A percentile compares a stretch with the other conserved stretches of the same genome.
Evolutionary conservation across 345 rosid species (phyloP).

Genomic region (Brassica rapa): DNA sequence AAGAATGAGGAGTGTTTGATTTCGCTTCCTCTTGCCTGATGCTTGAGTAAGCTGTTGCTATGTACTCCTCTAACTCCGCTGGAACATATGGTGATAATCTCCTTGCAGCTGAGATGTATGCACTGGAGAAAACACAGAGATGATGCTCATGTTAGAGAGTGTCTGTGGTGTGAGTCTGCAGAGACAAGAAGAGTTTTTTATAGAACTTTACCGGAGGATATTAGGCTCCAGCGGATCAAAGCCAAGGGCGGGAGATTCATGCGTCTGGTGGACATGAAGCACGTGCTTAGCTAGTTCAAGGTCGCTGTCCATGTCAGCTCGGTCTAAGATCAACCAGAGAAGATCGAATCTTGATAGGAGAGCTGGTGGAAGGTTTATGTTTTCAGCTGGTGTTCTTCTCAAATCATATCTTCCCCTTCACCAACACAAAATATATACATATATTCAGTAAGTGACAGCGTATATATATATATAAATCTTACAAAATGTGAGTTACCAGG

Average conservation of each 20-base stretch:
- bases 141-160: slow-evolving; percentile 16
- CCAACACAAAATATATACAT: slow-evolving; percentile 7
- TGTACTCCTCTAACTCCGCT: slow-evolving; percentile 84
- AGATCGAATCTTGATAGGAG: slow-evolving; percentile 93
- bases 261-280: slow-evolving; percentile 85
- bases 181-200: neutral
- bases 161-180: neutral
- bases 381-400: slow-evolving; percentile 96
- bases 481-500: slow-evolving; percentile 86
- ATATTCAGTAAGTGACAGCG: no score
- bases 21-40: slow-evolving; percentile 97
- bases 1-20: slow-evolving; percentile 86
- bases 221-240: slow-evolving; percentile 86
- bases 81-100: slow-evolving; percentile 81
- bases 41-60: slow-evolving; percentile 87
- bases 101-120: slow-evolving; percentile 94
- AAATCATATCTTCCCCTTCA: slow-evolving; percentile 95
- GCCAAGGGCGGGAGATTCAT: slow-evolving; percentile 92
- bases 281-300: slow-evolving; percentile 96
- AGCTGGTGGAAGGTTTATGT: slow-evolving; percentile 95
- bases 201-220: slow-evolving; percentile 65
- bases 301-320: slow-evolving; percentile 96
- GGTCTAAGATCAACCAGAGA: slow-evolving; percentile 92
- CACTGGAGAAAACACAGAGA: slow-evolving; percentile 49
- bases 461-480: no score